These are phyloP conservation scores for Colletotrichum sp. DNA, from an alignment of 2,329 filamentous ascomycete species.

Conservation along the genomic window DNA sequence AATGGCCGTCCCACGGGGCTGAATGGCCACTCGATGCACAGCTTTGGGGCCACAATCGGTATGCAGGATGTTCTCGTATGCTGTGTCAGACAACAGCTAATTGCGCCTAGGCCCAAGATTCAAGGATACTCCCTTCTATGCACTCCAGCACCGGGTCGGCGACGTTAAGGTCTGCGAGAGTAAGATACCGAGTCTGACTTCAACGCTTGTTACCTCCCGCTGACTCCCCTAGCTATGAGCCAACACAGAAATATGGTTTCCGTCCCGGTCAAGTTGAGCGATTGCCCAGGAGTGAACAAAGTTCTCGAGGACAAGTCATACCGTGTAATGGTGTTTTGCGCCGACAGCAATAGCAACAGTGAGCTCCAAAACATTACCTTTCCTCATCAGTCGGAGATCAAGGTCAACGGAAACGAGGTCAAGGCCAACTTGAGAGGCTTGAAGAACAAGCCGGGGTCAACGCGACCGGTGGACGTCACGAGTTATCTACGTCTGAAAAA, in stretches of 20 bases:
- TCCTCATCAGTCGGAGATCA: slow-evolving; percentile 90
- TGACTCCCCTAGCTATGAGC: slow-evolving; percentile 54
- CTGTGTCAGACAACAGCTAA: not conserved
- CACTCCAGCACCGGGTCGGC: slow-evolving; percentile 69
- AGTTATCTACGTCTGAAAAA: slow-evolving; percentile 72
- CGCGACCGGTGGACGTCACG: slow-evolving; percentile 91
- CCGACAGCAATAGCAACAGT: slow-evolving; percentile 61
- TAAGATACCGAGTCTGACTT: slow-evolving; percentile 43
- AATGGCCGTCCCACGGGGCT: not conserved
- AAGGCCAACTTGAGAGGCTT: slow-evolving; percentile 93
- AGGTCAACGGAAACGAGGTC: slow-evolving; percentile 85
- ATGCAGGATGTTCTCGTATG: not conserved
- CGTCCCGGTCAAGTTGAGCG: slow-evolving; percentile 52
- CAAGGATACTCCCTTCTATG: slow-evolving; percentile 87
- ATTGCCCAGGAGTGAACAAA: slow-evolving; percentile 55
- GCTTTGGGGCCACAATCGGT: slow-evolving; percentile 1
- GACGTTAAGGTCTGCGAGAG: slow-evolving; percentile 73
- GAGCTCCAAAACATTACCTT: slow-evolving; percentile 79
- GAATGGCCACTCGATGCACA: not conserved
- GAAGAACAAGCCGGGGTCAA: slow-evolving; percentile 96
- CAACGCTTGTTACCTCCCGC: slow-evolving; percentile 3
- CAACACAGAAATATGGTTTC: slow-evolving; percentile 55
- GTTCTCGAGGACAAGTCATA: slow-evolving; percentile 66
- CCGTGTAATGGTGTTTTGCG: slow-evolving; percentile 84
- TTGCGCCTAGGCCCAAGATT: slow-evolving; percentile 30